Evolutionary conservation across 768 basidiomycete genomes (phyloP).

Genomic region (Udeniomyces megalosporus): DNA sequence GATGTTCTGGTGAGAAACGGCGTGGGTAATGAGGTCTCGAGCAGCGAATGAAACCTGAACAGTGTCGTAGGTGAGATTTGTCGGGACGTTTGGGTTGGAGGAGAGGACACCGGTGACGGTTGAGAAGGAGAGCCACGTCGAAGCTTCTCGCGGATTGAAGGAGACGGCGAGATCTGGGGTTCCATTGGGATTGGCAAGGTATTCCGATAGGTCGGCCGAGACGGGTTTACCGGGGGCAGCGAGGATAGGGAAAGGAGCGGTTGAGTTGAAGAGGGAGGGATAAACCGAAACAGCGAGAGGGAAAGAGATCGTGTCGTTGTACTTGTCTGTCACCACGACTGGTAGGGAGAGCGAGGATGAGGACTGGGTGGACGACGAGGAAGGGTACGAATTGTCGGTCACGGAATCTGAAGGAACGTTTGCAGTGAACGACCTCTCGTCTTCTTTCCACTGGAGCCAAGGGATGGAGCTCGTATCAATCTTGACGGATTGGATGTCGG

Average conservation of each 20-base stretch:
- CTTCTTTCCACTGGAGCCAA: slow-evolving; percentile 40
- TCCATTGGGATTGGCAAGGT: slow-evolving; percentile 36
- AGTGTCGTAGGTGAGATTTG: slow-evolving; percentile 18
- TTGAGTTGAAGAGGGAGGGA: slow-evolving; percentile 50
- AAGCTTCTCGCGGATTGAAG: slow-evolving; percentile 37
- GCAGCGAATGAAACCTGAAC: slow-evolving; percentile 15
- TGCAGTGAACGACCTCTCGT: slow-evolving; percentile 19
- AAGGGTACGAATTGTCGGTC: slow-evolving; percentile 50
- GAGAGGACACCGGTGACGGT: slow-evolving; percentile 28
- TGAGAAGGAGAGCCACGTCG: slow-evolving; percentile 40
- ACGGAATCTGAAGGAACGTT: slow-evolving; percentile 18
- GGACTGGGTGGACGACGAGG: slow-evolving; percentile 31
- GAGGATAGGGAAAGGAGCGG: slow-evolving; percentile 41
- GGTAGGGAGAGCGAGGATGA: slow-evolving; percentile 36
- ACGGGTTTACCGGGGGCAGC: slow-evolving; percentile 40
- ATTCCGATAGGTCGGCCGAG: slow-evolving; percentile 40
- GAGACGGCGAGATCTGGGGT: slow-evolving; percentile 37
- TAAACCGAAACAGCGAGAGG: slow-evolving; percentile 50
- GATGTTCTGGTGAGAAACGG: slow-evolving; percentile 16
- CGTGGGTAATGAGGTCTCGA: slow-evolving; percentile 18
- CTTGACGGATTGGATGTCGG: slow-evolving; percentile 41
- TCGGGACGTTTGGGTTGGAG: slow-evolving; percentile 40
- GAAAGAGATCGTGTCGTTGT: slow-evolving; percentile 42
- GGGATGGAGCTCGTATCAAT: slow-evolving; percentile 44
- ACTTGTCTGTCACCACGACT: slow-evolving; percentile 43